A percentile compares a stretch with the other conserved stretches of the same genome.
phyloP scores from a whole-genome alignment of 306 rosid species.

The Cicer bijugum region DNA sequence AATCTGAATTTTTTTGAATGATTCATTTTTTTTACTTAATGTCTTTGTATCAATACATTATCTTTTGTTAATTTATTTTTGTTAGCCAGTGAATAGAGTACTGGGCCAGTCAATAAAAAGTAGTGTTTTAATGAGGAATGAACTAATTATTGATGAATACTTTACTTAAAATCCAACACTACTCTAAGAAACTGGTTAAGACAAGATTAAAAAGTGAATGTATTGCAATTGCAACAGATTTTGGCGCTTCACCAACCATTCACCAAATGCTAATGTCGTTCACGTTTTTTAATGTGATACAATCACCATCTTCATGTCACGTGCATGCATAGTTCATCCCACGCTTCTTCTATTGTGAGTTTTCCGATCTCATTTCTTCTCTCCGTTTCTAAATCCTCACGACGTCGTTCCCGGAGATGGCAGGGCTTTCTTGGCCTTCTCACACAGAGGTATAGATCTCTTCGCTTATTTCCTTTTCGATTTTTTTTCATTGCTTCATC shows the following conservation, averaged over 20 bases:
- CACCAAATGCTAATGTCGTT: background rate
- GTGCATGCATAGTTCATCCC: background rate
- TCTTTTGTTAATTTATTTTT: no score
- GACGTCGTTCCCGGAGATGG: constrained; percentile 52
- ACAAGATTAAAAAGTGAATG: background rate
- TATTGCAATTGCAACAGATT: constrained; percentile 18
- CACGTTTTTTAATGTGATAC: no score
- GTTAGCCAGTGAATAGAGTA: no score
- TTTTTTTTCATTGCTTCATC: background rate
- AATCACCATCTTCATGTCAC: background rate
- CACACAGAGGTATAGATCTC: constrained; percentile 58
- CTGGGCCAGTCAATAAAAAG: no score
- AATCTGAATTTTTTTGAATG: no score
- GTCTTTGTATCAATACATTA: no score
- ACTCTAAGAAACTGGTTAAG: no score
- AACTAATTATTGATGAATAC: no score
- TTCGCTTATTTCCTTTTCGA: background rate
- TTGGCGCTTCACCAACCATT: constrained; percentile 40
- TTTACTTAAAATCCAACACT: no score
- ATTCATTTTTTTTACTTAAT: no score
- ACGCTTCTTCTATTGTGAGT: background rate
- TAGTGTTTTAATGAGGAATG: no score
- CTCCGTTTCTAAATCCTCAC: background rate
- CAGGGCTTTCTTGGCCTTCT: constrained; percentile 66
- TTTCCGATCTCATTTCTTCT: constrained; percentile 30